Conservation (phyloP, 202 grass and related monocot genomes). For the Sporobolus alterniflorus region DNA sequence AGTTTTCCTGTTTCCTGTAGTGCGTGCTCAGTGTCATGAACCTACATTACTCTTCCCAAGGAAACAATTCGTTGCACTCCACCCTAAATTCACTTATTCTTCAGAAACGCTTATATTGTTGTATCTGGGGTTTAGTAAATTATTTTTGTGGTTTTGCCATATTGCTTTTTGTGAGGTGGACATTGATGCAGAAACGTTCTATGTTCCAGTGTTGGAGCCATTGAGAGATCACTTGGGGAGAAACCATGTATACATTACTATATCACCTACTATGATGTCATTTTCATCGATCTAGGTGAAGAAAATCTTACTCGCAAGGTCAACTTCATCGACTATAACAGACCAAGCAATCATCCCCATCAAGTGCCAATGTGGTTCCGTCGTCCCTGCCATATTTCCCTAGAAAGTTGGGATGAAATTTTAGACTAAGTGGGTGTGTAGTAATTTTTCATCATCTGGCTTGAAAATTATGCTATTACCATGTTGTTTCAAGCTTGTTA, state of each 20-base stretch:
- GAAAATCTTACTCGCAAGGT: not conserved
- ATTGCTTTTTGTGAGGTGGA: not conserved
- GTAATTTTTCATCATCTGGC: not conserved
- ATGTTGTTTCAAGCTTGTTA: not conserved
- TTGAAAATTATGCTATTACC: not conserved
- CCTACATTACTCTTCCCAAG: too few species aligned
- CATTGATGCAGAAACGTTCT: not conserved
- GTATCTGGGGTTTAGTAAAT: not conserved
- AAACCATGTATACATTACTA: slow-evolving; percentile 4
- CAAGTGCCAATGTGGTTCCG: not conserved
- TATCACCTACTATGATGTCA: not conserved
- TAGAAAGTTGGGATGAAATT: not conserved
- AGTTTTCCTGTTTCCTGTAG: too few species aligned
- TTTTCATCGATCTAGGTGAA: not conserved
- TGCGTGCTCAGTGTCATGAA: too few species aligned
- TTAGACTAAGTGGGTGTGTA: not conserved
- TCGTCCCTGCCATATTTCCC: not conserved
- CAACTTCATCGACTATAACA: not conserved
- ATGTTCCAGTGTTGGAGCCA: not conserved
- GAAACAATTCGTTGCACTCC: too few species aligned
- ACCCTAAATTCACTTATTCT: too few species aligned
- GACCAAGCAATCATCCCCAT: not conserved
- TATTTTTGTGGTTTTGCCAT: too few species aligned
- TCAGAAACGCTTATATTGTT: not conserved
- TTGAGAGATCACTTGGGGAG: not conserved